A percentile compares a stretch with the other conserved stretches of the same genome.
phyloP scores from a whole-genome alignment of 75 land plant species.

The Selaginella moellendorffii region DNA sequence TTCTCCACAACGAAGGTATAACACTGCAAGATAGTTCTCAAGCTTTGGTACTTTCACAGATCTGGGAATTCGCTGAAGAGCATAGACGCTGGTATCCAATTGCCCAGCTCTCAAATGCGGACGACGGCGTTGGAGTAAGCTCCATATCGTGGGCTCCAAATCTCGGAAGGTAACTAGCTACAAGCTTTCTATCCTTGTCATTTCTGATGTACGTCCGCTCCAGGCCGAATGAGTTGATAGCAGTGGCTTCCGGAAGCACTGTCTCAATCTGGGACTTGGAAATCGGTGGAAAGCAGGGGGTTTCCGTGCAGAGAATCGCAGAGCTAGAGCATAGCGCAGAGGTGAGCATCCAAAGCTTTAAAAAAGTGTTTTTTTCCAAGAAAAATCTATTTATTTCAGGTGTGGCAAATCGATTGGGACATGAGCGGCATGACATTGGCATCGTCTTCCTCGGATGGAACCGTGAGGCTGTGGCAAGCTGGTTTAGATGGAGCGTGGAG shows the following conservation, averaged over 20 bases:
- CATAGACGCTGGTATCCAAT: constrained; percentile 84
- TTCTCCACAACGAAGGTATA: constrained; percentile 60
- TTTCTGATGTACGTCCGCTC: too few species aligned
- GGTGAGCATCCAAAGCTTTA: too few species aligned
- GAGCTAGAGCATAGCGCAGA: constrained; percentile 64
- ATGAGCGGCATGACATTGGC: constrained; percentile 97
- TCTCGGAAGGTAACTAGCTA: constrained; percentile 76
- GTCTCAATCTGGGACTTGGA: constrained; percentile 87
- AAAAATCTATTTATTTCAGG: constrained; percentile 34
- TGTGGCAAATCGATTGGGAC: constrained; percentile 91
- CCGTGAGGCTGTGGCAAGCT: constrained; percentile 74
- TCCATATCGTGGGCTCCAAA: constrained; percentile 92
- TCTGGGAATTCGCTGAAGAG: constrained; percentile 81
- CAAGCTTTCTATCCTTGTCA: neutral
- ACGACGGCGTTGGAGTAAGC: constrained; percentile 51
- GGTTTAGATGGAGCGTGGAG: constrained; percentile 68
- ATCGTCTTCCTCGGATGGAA: constrained; percentile 51
- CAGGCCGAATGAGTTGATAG: constrained; percentile 86
- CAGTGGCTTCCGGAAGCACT: constrained; percentile 70
- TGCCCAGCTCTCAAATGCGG: constrained; percentile 57
- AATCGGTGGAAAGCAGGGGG: constrained; percentile 39
- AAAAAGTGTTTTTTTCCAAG: too few species aligned
- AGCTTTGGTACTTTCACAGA: too few species aligned
- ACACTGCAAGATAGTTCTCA: too few species aligned
- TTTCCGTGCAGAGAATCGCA: constrained; percentile 41